Evolutionary conservation across 345 rosid genomes (phyloP).

Genomic region (Passiflora organensis): DNA sequence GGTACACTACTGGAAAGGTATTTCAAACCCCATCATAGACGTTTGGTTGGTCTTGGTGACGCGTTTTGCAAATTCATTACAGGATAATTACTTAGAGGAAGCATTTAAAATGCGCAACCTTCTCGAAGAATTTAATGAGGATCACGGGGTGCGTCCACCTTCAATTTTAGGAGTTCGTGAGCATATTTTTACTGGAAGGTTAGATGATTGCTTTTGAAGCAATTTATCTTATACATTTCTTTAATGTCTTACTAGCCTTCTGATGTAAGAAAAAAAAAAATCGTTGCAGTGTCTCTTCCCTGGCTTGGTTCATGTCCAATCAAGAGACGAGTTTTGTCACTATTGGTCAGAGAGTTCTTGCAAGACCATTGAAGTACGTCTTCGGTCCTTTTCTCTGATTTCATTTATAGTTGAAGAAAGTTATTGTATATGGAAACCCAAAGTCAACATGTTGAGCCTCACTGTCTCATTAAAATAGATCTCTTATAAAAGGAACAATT

Average conservation of each 20-base stretch:
- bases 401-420: too few relatives aligned
- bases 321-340: constrained; percentile 97
- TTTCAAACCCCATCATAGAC: too few relatives aligned
- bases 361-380: constrained; percentile 82
- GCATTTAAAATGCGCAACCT: constrained; percentile 96
- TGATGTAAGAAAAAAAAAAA: constrained; percentile 15
- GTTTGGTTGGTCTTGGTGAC: too few relatives aligned
- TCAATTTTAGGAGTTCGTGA: constrained; percentile 92
- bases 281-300: constrained; percentile 83
- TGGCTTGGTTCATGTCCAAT: constrained; percentile 99
- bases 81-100: constrained; percentile 99
- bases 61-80: constrained; percentile 1
- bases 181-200: constrained; percentile 98
- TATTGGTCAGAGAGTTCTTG: constrained; percentile 95
- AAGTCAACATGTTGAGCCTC: too few relatives aligned
- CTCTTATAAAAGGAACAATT: too few relatives aligned
- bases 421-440: too few relatives aligned
- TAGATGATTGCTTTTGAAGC: constrained; percentile 5
- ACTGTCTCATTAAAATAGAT: too few relatives aligned
- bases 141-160: constrained; percentile 94
- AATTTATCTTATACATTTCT: background rate
- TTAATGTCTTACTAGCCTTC: constrained; percentile 5
- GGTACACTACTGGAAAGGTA: too few relatives aligned
- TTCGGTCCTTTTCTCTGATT: background rate
- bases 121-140: constrained; percentile 88